Conservation (phyloP, 768 basidiomycete genomes). For the Phallus indusiatus region DNA sequence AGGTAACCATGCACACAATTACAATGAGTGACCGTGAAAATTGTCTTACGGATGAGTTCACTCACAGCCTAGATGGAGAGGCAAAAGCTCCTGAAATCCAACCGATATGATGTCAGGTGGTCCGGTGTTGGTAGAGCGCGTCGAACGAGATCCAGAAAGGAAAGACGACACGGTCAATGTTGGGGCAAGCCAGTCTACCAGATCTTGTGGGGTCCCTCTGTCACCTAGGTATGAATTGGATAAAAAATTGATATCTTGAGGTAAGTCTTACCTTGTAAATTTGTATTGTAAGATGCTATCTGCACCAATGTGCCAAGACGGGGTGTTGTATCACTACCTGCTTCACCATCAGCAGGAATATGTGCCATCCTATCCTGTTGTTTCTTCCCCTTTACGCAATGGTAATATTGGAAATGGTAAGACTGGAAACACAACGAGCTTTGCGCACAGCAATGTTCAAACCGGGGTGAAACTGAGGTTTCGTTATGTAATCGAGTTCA, state of each 20-base stretch:
- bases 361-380: too few species aligned
- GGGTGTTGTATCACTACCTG: not conserved
- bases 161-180: slow-evolving; percentile 68
- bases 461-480: too few species aligned
- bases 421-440: too few species aligned
- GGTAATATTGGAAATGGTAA: too few species aligned
- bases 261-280: slow-evolving; percentile 53
- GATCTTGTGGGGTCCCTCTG: slow-evolving; percentile 65
- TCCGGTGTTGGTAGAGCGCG: slow-evolving; percentile 38
- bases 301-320: slow-evolving; percentile 41
- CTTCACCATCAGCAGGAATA: not conserved
- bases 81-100: slow-evolving; percentile 89
- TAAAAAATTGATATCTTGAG: not conserved
- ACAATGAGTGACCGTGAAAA: not conserved
- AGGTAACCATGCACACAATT: not conserved
- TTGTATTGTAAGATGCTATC: slow-evolving; percentile 87
- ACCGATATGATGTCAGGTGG: slow-evolving; percentile 79
- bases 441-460: too few species aligned
- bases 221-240: not conserved
- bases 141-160: slow-evolving; percentile 27
- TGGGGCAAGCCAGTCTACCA: slow-evolving; percentile 88
- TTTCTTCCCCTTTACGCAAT: too few species aligned
- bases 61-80: slow-evolving; percentile 79
- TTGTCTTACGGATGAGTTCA: slow-evolving; percentile 15
- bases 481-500: too few species aligned